phyloP scores from a whole-genome alignment of 2,329 filamentous ascomycete species.

The Xylariaceae sp. region DNA sequence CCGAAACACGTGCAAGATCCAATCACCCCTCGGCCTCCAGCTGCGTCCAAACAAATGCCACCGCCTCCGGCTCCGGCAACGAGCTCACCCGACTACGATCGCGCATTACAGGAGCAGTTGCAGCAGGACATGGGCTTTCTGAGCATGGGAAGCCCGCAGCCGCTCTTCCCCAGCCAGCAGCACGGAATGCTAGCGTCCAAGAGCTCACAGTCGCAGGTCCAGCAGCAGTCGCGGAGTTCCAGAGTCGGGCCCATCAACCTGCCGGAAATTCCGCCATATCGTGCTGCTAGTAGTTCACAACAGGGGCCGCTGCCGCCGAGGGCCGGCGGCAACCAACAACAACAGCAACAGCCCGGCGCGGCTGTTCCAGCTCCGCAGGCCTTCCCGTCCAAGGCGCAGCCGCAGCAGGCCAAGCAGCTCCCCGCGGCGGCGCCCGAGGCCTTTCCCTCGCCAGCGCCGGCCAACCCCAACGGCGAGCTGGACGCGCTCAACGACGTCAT shows the following conservation, averaged over 20 bases:
- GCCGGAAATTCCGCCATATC: constrained; percentile 49
- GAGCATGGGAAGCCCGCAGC: constrained; percentile 33
- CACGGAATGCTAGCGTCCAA: constrained; percentile 14
- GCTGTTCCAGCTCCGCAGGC: constrained; percentile 39
- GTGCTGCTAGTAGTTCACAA: constrained; percentile 30
- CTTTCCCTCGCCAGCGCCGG: constrained; percentile 50
- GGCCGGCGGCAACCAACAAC: constrained; percentile 12
- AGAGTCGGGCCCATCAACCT: constrained; percentile 35
- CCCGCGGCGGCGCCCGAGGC: constrained; percentile 32
- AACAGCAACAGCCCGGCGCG: constrained; percentile 20
- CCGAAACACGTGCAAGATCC: constrained; percentile 35
- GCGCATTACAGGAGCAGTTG: constrained; percentile 54
- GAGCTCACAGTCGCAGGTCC: constrained; percentile 28
- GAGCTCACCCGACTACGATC: constrained; percentile 53
- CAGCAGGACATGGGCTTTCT: constrained; percentile 54
- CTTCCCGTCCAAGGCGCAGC: constrained; percentile 50
- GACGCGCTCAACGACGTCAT: constrained; percentile 88
- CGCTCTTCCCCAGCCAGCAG: constrained; percentile 13
- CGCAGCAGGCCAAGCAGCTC: constrained; percentile 40
- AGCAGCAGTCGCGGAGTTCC: constrained; percentile 30
- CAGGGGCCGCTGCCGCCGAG: constrained; percentile 11
- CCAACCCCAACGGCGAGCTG: constrained; percentile 59
- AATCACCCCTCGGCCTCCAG: constrained; percentile 40
- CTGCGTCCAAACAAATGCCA: constrained; percentile 38
- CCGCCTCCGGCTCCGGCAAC: constrained; percentile 38